phyloP scores from a whole-genome alignment of 2,329 filamentous ascomycete genomes.

The Fusarium nodosum region DNA sequence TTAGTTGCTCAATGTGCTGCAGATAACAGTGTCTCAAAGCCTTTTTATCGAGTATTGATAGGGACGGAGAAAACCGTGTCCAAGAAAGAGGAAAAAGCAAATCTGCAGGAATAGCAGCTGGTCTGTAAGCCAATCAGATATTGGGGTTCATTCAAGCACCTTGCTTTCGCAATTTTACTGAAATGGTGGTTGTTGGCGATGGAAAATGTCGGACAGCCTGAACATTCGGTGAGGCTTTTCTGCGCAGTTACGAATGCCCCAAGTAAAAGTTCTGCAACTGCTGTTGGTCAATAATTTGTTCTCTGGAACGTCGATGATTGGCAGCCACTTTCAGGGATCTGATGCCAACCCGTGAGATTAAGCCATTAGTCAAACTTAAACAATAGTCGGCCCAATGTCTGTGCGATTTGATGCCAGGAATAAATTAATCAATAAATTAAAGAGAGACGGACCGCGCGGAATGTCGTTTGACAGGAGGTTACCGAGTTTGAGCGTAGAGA shows the following conservation, averaged over 20 bases:
- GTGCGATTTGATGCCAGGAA: not conserved
- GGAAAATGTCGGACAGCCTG: not conserved
- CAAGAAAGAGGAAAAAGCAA: not conserved
- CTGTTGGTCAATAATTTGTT: not conserved
- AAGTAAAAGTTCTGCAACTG: conserved; percentile 1
- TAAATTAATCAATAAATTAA: not conserved
- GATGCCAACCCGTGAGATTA: not conserved
- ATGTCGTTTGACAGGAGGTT: not conserved
- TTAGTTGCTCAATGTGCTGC: not conserved
- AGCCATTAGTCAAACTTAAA: not conserved
- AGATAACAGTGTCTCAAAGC: not conserved
- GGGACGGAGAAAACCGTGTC: not conserved
- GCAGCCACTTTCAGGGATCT: not conserved
- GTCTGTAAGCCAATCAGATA: not conserved
- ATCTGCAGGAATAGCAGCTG: not conserved
- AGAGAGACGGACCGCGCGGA: not conserved
- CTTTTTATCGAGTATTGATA: conserved; percentile 18
- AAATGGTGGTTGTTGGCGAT: not conserved
- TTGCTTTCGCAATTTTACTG: not conserved
- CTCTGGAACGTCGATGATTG: conserved; percentile 3
- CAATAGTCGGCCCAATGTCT: not conserved
- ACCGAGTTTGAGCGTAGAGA: not conserved
- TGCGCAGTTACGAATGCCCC: conserved; percentile 24
- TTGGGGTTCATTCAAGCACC: not conserved
- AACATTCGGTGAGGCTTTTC: conserved; percentile 15